Percentiles rank a stretch among this genome's conserved stretches.
Conservation (phyloP, 1,139 yeast genomes). For the Diutina ranongensis region DNA sequence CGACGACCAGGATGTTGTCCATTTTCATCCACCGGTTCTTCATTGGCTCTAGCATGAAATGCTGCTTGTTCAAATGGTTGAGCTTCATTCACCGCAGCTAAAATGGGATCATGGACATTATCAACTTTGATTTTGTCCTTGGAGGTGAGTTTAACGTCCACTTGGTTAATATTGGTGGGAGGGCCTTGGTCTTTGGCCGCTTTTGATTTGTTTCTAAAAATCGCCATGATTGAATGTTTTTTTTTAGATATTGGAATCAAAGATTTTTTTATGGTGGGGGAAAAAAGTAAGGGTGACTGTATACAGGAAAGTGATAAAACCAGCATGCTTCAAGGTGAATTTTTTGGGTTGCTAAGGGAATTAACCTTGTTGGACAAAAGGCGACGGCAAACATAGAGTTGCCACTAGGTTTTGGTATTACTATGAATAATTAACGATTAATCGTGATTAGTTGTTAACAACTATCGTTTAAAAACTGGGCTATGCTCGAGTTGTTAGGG, state of each 20-base stretch:
- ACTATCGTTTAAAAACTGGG: too few species aligned
- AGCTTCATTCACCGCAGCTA: constrained; percentile 84
- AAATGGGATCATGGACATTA: constrained; percentile 75
- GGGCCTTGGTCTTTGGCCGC: constrained; percentile 9
- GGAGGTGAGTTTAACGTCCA: constrained; percentile 15
- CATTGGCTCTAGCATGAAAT: constrained; percentile 17
- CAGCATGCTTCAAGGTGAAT: too few species aligned
- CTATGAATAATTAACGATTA: too few species aligned
- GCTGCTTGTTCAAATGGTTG: constrained; percentile 80
- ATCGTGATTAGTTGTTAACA: too few species aligned
- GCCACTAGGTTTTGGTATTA: too few species aligned
- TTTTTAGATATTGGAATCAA: too few species aligned
- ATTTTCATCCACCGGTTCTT: not conserved
- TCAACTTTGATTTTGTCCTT: constrained; percentile 43
- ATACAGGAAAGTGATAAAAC: too few species aligned
- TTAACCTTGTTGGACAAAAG: too few species aligned
- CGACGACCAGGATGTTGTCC: constrained; percentile 24
- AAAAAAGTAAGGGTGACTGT: too few species aligned
- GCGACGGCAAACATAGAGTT: too few species aligned
- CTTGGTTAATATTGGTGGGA: constrained; percentile 25
- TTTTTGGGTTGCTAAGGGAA: too few species aligned
- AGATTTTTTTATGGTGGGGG: not conserved
- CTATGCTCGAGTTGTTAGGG: too few species aligned
- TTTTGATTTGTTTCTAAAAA: constrained; percentile 27
- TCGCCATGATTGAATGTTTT: constrained; percentile 16